Conservation (phyloP, 768 basidiomycete species). For the Jaapia argillacea region DNA sequence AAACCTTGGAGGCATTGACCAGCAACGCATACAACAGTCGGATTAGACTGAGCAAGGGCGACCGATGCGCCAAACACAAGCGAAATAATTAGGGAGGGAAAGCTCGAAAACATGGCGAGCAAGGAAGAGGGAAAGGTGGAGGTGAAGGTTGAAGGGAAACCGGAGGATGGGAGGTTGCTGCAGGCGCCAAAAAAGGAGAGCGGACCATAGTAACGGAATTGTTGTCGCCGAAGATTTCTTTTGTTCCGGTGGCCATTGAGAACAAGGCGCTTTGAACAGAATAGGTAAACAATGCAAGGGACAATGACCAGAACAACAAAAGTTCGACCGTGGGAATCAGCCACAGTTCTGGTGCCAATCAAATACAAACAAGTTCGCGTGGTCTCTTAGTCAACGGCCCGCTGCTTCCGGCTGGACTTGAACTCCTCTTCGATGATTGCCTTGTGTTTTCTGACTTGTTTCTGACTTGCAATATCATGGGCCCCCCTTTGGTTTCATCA, state of each 20-base stretch:
- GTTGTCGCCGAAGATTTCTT: not conserved
- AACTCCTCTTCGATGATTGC: no score
- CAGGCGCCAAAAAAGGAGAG: not conserved
- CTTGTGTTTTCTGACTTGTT: no score
- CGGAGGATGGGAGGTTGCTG: not conserved
- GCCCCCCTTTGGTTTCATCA: not conserved
- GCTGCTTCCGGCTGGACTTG: no score
- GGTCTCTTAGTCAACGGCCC: no score
- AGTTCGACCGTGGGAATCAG: not conserved
- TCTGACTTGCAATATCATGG: no score
- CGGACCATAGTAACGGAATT: not conserved
- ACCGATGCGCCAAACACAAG: slow-evolving; percentile 27
- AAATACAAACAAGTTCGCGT: no score
- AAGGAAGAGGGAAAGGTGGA: slow-evolving; percentile 12
- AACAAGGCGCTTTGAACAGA: not conserved
- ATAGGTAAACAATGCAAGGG: not conserved
- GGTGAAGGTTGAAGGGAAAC: slow-evolving; percentile 8
- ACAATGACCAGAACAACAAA: not conserved
- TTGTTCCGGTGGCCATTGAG: not conserved
- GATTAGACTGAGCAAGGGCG: slow-evolving; percentile 44
- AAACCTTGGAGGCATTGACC: slow-evolving; percentile 81
- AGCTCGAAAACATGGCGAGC: slow-evolving; percentile 28
- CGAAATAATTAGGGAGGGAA: slow-evolving; percentile 19
- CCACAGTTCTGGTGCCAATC: no score
- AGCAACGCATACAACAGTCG: slow-evolving; percentile 71